Percentiles rank a stretch among this genome's conserved stretches.
These are phyloP conservation scores for Aquilaria malaccensis DNA, from an alignment of 345 rosid species.

Conservation along the genomic window DNA sequence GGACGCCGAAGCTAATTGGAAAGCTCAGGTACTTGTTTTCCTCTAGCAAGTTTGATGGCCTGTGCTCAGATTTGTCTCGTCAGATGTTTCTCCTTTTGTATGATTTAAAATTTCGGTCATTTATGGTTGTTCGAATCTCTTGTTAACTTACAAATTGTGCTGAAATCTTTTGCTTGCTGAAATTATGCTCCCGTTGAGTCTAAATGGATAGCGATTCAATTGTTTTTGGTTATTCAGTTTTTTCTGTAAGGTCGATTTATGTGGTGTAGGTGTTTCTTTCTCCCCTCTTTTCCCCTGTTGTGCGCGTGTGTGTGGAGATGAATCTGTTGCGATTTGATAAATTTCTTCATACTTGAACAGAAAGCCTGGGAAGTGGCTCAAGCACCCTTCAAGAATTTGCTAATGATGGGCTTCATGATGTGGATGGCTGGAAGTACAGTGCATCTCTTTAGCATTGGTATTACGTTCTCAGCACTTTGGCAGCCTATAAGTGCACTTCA, in stretches of 20 bases:
- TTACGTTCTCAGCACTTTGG: constrained; percentile 98
- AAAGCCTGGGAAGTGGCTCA: constrained; percentile 99
- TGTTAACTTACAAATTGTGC: too few relatives aligned
- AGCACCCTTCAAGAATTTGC: constrained; percentile 92
- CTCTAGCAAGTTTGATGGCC: too few relatives aligned
- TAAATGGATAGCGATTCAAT: not conserved
- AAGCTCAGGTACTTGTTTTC: constrained; percentile 60
- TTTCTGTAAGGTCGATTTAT: not conserved
- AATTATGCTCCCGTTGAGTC: too few relatives aligned
- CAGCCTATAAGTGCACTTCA: constrained; percentile 97
- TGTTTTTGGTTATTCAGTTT: constrained; percentile 7
- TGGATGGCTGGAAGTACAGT: constrained; percentile 99
- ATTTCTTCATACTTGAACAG: constrained; percentile 32
- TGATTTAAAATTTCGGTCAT: too few relatives aligned
- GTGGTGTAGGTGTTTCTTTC: not conserved
- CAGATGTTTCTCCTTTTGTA: too few relatives aligned
- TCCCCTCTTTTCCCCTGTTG: too few relatives aligned
- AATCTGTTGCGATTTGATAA: not conserved
- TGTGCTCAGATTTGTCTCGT: too few relatives aligned
- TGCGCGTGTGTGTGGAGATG: too few relatives aligned
- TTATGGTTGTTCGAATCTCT: too few relatives aligned
- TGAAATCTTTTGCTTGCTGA: not conserved
- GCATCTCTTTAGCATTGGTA: constrained; percentile 98
- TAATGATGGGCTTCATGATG: constrained; percentile 99
- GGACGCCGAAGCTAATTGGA: constrained; percentile 98